A percentile compares a stretch with the other conserved stretches of the same genome.
These are phyloP conservation scores for Pseudopithomyces chartarum DNA, from an alignment of 2,329 filamentous ascomycete genomes.

Conservation along the genomic window DNA sequence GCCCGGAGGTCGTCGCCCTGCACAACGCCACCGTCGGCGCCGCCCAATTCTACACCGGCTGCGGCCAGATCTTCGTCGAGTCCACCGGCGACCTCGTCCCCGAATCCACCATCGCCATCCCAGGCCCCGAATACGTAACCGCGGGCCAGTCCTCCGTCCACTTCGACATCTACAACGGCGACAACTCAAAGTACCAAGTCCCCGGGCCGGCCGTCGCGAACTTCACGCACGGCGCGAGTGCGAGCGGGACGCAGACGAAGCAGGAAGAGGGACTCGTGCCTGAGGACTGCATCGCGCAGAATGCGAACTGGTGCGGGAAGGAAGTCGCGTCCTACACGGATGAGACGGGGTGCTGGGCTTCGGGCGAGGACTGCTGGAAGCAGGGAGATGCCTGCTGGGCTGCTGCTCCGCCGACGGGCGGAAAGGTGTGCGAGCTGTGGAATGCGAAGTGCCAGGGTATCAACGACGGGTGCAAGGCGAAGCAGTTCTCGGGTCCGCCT, in stretches of 20 bases:
- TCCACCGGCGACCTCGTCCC: slow-evolving; percentile 55
- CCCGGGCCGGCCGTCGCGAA: slow-evolving; percentile 62
- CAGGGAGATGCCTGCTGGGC: slow-evolving; percentile 66
- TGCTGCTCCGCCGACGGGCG: slow-evolving; percentile 63
- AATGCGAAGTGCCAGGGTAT: slow-evolving; percentile 63
- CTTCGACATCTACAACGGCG: slow-evolving; percentile 66
- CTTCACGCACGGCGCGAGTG: slow-evolving; percentile 39
- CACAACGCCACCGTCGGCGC: slow-evolving; percentile 62
- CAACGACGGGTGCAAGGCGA: slow-evolving; percentile 47
- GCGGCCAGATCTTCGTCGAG: slow-evolving; percentile 71
- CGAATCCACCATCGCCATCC: slow-evolving; percentile 63
- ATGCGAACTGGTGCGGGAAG: slow-evolving; percentile 74
- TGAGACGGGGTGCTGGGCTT: slow-evolving; percentile 64
- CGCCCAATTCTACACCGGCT: slow-evolving; percentile 75
- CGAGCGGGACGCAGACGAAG: slow-evolving; percentile 19
- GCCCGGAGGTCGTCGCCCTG: slow-evolving; percentile 71
- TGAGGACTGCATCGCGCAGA: slow-evolving; percentile 52
- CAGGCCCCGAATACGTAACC: slow-evolving; percentile 61
- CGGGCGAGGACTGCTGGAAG: slow-evolving; percentile 53
- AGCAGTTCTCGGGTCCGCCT: slow-evolving; percentile 51
- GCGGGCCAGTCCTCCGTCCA: slow-evolving; percentile 60
- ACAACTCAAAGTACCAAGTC: slow-evolving; percentile 53
- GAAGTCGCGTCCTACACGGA: slow-evolving; percentile 63
- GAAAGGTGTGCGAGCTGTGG: slow-evolving; percentile 65
- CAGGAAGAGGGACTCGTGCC: slow-evolving; percentile 36